Evolutionary conservation across 345 rosid genomes (phyloP).

Genomic region (Leavenworthia alabamica): DNA sequence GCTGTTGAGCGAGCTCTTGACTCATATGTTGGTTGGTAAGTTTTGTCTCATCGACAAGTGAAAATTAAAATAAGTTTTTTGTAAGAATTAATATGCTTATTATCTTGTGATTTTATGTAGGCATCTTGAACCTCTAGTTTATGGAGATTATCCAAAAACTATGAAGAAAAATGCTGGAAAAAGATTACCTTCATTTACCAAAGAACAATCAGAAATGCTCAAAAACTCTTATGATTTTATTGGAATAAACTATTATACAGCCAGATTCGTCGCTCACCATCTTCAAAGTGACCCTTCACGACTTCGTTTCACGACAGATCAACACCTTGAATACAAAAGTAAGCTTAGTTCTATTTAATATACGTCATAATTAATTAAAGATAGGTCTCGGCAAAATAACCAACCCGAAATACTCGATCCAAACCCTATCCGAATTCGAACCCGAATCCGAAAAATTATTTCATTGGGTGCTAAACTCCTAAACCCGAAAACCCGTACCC

Average conservation of each 20-base stretch:
- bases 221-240: conserved; percentile 41
- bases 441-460: too few species aligned
- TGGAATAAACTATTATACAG: conserved; percentile 42
- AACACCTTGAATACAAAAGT: conserved; percentile 28
- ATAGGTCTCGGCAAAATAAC: too few species aligned
- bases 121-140: conserved; percentile 1
- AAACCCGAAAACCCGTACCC: too few species aligned
- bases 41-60: background rate
- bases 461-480: too few species aligned
- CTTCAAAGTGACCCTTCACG: conserved; percentile 8
- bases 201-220: conserved; percentile 19
- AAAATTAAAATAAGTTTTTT: background rate
- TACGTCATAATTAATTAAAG: too few species aligned
- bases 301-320: conserved; percentile 32
- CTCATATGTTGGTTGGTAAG: conserved; percentile 16
- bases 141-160: conserved; percentile 2
- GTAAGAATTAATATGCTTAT: background rate
- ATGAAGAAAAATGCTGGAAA: conserved; percentile 2
- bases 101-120: background rate
- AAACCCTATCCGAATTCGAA: too few species aligned
- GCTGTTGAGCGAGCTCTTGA: conserved; percentile 24
- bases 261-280: conserved; percentile 19
- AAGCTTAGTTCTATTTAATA: background rate
- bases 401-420: too few species aligned
- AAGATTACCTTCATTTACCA: conserved; percentile 26